These are phyloP conservation scores for Onygenales sp. DNA, from an alignment of 2,329 filamentous ascomycete genomes.

Conservation along the genomic window DNA sequence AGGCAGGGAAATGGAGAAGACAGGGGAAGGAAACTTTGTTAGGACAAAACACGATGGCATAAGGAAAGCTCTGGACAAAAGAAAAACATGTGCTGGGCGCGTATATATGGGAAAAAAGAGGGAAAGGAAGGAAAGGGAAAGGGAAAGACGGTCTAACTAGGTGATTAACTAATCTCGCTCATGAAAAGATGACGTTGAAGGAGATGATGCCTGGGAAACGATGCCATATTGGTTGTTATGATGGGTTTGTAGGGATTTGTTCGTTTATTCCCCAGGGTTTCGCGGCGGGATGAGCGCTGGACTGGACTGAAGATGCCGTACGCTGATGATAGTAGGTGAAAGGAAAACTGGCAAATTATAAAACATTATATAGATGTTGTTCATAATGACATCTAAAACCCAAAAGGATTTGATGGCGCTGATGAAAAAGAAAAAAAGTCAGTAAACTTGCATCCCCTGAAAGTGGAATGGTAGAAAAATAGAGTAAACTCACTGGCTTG, in stretches of 20 bases:
- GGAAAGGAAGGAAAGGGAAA: not conserved
- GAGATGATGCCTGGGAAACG: not conserved
- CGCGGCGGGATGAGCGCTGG: no score
- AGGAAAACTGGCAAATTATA: not conserved
- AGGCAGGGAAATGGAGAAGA: no score
- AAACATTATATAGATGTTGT: not conserved
- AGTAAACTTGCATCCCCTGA: not conserved
- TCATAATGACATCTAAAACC: conserved; percentile 41
- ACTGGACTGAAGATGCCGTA: not conserved
- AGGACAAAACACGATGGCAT: not conserved
- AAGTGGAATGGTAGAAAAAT: not conserved
- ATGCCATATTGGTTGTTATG: not conserved
- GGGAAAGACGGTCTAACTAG: not conserved
- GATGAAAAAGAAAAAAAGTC: conserved; percentile 10
- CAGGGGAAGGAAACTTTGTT: no score
- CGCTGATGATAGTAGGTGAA: not conserved
- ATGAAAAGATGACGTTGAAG: not conserved
- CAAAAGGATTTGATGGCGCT: conserved; percentile 64
- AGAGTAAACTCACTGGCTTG: conserved; percentile 77
- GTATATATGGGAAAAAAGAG: not conserved
- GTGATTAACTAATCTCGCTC: not conserved
- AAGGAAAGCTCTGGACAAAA: not conserved
- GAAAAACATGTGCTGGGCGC: not conserved
- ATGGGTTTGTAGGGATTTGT: not conserved
- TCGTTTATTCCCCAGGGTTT: no score